phyloP scores from a whole-genome alignment of 805 yeast species.

The Suhomyces sp. region DNA sequence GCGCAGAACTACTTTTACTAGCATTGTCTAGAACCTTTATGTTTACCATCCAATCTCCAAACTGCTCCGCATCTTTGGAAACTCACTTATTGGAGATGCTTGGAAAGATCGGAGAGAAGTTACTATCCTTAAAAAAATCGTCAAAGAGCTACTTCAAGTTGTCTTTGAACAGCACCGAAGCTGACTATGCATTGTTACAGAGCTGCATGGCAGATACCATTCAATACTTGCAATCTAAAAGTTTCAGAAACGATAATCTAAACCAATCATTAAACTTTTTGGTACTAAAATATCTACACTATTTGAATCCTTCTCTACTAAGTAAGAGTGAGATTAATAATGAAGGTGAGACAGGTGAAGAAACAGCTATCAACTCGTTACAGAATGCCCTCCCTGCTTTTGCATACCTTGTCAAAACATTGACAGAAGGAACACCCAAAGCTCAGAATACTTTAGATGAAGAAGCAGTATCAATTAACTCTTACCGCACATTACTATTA shows the following conservation, averaged over 20 bases:
- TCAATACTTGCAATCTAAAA: slow-evolving; percentile 14
- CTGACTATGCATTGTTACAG: slow-evolving; percentile 4
- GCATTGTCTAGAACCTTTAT: slow-evolving; percentile 46
- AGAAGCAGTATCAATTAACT: slow-evolving; percentile 11
- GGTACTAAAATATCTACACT: slow-evolving; percentile 10
- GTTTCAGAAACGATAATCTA: slow-evolving; percentile 7
- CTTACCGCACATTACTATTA: slow-evolving; percentile 22
- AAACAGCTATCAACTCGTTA: background rate
- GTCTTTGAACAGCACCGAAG: slow-evolving; percentile 5
- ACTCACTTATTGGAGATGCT: slow-evolving; percentile 54
- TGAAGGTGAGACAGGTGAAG: background rate
- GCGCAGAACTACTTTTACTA: slow-evolving; percentile 48
- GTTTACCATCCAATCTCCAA: slow-evolving; percentile 35
- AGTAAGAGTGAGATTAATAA: background rate
- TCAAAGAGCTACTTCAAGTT: slow-evolving; percentile 5
- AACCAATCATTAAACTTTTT: slow-evolving; percentile 13
- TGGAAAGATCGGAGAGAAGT: slow-evolving; percentile 57
- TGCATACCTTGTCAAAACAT: background rate
- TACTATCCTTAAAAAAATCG: slow-evolving; percentile 34
- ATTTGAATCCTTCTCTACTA: slow-evolving; percentile 1
- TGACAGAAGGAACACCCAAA: background rate
- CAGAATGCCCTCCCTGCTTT: background rate
- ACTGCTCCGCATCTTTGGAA: slow-evolving; percentile 41
- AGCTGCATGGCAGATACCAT: slow-evolving; percentile 8
- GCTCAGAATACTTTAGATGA: background rate